phyloP scores from a whole-genome alignment of 2,329 filamentous ascomycete genomes.

The Colletotrichum viniferum region DNA sequence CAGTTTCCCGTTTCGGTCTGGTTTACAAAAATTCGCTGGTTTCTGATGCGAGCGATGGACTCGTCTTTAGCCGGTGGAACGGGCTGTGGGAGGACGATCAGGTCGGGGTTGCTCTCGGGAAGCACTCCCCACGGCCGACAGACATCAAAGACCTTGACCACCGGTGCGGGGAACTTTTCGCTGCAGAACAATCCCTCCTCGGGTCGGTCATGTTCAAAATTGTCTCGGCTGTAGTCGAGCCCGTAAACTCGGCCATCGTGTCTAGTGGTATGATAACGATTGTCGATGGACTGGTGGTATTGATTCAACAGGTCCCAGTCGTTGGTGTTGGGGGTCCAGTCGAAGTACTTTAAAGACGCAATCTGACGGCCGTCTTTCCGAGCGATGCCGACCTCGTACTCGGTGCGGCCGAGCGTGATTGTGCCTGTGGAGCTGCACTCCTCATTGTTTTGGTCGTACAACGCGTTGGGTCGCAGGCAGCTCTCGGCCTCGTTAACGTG shows the following conservation, averaged over 20 bases:
- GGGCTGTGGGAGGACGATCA: slow-evolving; percentile 88
- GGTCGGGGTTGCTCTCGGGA: slow-evolving; percentile 69
- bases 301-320: slow-evolving; percentile 87
- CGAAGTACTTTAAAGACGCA: slow-evolving; percentile 89
- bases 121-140: slow-evolving; percentile 73
- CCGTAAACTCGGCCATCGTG: slow-evolving; percentile 86
- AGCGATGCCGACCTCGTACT: slow-evolving; percentile 89
- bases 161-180: slow-evolving; percentile 57
- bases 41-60: slow-evolving; percentile 55
- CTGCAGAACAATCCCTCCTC: slow-evolving; percentile 62
- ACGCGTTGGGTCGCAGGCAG: slow-evolving; percentile 72
- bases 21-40: slow-evolving; percentile 80
- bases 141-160: slow-evolving; percentile 88
- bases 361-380: slow-evolving; percentile 76
- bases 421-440: slow-evolving; percentile 83
- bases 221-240: slow-evolving; percentile 61
- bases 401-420: slow-evolving; percentile 81
- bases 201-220: slow-evolving; percentile 58
- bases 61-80: slow-evolving; percentile 62
- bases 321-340: slow-evolving; percentile 92
- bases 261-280: slow-evolving; percentile 85
- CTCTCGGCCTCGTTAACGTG: slow-evolving; percentile 74
- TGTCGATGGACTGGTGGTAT: slow-evolving; percentile 80
- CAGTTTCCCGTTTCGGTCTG: slow-evolving; percentile 85
- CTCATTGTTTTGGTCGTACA: slow-evolving; percentile 69